Percentiles rank a stretch among this genome's conserved stretches.
Evolutionary conservation across 192 early-diverging fungal genomes (phyloP).

Genomic region (Mortierella alpina): DNA sequence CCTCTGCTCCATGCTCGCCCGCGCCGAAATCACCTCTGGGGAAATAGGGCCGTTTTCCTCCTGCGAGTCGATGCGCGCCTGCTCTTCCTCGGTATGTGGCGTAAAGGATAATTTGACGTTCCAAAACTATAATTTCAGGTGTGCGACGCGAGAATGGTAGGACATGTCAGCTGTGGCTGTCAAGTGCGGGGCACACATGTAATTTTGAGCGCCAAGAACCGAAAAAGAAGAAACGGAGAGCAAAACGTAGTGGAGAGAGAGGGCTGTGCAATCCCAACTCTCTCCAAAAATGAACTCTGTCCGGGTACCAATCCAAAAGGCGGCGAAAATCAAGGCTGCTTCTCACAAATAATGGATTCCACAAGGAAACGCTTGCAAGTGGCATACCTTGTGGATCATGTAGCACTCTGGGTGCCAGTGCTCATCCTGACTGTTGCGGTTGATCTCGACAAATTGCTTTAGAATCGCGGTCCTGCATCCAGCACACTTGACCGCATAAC

Average conservation of each 20-base stretch:
- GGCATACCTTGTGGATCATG: slow-evolving; percentile 96
- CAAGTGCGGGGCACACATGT: too few species aligned
- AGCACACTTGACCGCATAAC: slow-evolving; percentile 91
- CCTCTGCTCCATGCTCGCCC: slow-evolving; percentile 29
- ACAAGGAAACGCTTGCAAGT: neutral
- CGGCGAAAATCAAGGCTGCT: neutral
- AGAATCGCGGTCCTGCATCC: slow-evolving; percentile 96
- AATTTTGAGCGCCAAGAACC: neutral
- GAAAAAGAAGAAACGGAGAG: neutral
- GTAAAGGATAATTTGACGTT: slow-evolving; percentile 65
- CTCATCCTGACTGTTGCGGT: slow-evolving; percentile 76
- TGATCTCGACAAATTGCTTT: slow-evolving; percentile 96
- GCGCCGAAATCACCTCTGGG: neutral
- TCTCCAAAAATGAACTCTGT: neutral
- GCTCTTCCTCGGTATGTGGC: slow-evolving; percentile 24
- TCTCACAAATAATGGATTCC: neutral
- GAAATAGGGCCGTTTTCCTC: neutral
- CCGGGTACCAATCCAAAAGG: neutral
- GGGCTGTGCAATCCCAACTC: slow-evolving; percentile 10
- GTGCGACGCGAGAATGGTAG: too few species aligned
- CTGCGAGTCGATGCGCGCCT: neutral
- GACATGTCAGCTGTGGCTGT: too few species aligned
- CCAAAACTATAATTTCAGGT: slow-evolving; percentile 63
- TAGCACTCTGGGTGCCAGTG: slow-evolving; percentile 99
- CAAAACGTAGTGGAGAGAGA: neutral